Evolutionary conservation across 163 green algal genomes (phyloP), one percentile per base, ranked within the genome.

Genomic region (Chlorella variabilis): DNA sequence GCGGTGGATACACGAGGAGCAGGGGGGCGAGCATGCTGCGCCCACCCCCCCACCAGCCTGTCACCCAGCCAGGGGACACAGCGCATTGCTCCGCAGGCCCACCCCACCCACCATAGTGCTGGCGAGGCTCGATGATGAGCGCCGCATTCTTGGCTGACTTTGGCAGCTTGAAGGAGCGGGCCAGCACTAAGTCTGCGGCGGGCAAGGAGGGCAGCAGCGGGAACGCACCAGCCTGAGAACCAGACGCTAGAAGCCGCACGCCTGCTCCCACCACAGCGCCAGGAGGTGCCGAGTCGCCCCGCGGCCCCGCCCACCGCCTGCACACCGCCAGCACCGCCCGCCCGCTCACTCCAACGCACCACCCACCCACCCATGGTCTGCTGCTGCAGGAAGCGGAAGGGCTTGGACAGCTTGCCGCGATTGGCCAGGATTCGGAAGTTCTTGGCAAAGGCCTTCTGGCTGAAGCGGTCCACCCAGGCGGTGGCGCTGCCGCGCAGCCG

Each of bases 51-150:
- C n/a, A n/a, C n/a, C n/a, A n/a, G n/a, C n/a, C n/a, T n/a, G n/a
- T n/a, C n/a, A n/a, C n/a, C n/a, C n/a, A n/a, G n/a, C n/a, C n/a
- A n/a, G n/a, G n/a, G n/a, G n/a, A n/a, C n/a, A n/a, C n/a, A n/a
- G n/a, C n/a, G n/a, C n/a, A n/a, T n/a, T n/a, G n/a, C n/a, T n/a
- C n/a, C n/a, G n/a, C n/a, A n/a, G n/a, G n/a, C n/a, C n/a, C n/a
- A n/a, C n/a, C n/a, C 36, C 31, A 18, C 77, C 7, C 66, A 83
- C 77, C 77, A 5, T 67, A 82, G 63, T 82, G 76, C 62, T 82
- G 76, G 11, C 76, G 76, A 25, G 76, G 62, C 76, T 82, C 76
- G 20, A 82, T 75, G 45, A 82, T 75, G 42, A 82, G 34, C 0
- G 76, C 76, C 11, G 62, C 76, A 29, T 82, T 82, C 13, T 23